Conservation (phyloP, 2,329 filamentous ascomycete species). For the Acarospora socialis region DNA sequence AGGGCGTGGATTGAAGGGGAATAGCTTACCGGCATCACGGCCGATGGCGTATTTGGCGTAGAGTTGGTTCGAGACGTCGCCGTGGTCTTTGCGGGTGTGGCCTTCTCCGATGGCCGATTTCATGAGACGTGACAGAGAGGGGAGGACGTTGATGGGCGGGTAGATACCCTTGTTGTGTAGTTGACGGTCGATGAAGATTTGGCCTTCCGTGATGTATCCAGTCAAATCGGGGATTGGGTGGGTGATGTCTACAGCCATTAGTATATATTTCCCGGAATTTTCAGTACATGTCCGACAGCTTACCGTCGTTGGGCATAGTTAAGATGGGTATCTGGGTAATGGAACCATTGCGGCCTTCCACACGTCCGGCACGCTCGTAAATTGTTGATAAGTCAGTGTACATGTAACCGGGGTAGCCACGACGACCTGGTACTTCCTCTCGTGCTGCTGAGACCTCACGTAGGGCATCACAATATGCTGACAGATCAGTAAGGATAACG, state of each 20-base stretch:
- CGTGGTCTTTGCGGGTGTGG: constrained; percentile 91
- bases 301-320: constrained; percentile 97
- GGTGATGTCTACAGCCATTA: constrained; percentile 62
- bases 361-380: constrained; percentile 97
- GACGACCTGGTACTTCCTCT: constrained; percentile 97
- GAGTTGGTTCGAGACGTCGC: constrained; percentile 96
- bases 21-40: constrained; percentile 57
- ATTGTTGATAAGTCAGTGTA: constrained; percentile 99
- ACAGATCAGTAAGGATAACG: constrained; percentile 95
- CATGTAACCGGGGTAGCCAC: constrained; percentile 99
- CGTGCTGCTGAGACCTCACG: constrained; percentile 95
- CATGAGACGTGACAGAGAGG: constrained; percentile 97
- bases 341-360: constrained; percentile 89
- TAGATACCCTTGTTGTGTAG: constrained; percentile 95
- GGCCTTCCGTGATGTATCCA: constrained; percentile 96
- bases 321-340: constrained; percentile 98
- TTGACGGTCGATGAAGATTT: constrained; percentile 92
- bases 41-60: constrained; percentile 99
- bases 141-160: constrained; percentile 95
- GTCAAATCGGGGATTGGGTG: constrained; percentile 98
- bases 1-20: background rate
- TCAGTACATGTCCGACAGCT: constrained; percentile 13
- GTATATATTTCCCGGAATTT: too few relatives aligned
- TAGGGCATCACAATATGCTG: constrained; percentile 95
- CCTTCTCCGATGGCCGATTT: constrained; percentile 98